Conservation (phyloP, 176 grass and related monocot genomes). For the Hsuehochloa calcarea region DNA sequence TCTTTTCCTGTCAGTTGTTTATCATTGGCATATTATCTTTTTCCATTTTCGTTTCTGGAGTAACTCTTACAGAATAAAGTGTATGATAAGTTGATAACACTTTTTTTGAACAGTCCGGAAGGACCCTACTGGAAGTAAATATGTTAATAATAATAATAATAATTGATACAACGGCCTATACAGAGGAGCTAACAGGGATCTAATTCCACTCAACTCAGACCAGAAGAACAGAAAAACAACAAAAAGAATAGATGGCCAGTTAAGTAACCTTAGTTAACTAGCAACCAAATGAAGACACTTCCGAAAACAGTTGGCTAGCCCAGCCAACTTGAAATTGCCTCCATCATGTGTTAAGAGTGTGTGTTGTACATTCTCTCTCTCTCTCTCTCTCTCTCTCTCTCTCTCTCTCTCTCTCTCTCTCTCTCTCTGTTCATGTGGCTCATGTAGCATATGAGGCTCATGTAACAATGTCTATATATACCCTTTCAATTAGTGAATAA, state of each 20-base stretch:
- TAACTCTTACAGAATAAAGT: background rate
- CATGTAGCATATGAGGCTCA: no score
- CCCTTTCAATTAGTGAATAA: no score
- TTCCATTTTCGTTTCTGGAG: background rate
- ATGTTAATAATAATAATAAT: background rate
- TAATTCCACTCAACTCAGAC: background rate
- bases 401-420: no score
- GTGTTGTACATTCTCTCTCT: no score
- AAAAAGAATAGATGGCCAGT: background rate
- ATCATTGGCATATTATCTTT: background rate
- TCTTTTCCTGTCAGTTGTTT: background rate
- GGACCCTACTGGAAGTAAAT: background rate
- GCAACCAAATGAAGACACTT: background rate
- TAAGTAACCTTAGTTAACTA: background rate
- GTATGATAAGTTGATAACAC: background rate
- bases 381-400: no score
- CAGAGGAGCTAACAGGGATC: background rate
- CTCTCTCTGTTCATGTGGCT: no score
- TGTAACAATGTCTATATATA: no score
- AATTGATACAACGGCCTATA: background rate
- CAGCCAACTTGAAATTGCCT: background rate
- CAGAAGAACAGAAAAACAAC: background rate
- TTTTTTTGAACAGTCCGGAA: background rate
- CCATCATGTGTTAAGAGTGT: background rate
- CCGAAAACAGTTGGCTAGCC: background rate